phyloP scores from a whole-genome alignment of 495 filamentous ascomycete species.

The Penicillium salamii region DNA sequence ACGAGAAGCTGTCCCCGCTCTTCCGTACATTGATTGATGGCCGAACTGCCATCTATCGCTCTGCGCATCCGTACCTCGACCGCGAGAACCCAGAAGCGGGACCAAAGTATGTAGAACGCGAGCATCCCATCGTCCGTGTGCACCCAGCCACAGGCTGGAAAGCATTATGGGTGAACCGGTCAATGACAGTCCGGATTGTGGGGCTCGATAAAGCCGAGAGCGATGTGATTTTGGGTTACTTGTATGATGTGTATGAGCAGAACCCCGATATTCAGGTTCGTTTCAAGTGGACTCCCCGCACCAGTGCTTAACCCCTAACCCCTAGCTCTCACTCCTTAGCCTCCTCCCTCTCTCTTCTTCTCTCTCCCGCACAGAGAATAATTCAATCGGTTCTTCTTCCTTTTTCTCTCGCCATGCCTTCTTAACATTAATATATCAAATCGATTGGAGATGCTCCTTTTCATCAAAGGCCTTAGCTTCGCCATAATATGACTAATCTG shows the following conservation, averaged over 20 bases:
- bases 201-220: slow-evolving; percentile 64
- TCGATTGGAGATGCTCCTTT: not conserved
- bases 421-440: slow-evolving; percentile 26
- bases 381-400: no score
- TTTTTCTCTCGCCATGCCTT: no score
- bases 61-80: slow-evolving; percentile 66
- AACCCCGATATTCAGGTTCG: slow-evolving; percentile 68
- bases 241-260: slow-evolving; percentile 63
- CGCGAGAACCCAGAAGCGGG: slow-evolving; percentile 58
- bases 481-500: not conserved
- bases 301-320: slow-evolving; percentile 66
- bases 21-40: slow-evolving; percentile 73
- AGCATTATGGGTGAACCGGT: slow-evolving; percentile 65
- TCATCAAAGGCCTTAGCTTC: not conserved
- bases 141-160: slow-evolving; percentile 73
- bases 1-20: slow-evolving; percentile 66
- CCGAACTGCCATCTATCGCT: slow-evolving; percentile 61
- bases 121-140: slow-evolving; percentile 66
- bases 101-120: slow-evolving; percentile 60
- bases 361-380: no score
- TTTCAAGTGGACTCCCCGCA: slow-evolving; percentile 61
- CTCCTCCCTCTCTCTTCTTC: no score
- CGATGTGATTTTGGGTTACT: slow-evolving; percentile 64
- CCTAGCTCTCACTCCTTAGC: slow-evolving; percentile 46
- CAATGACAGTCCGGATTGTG: slow-evolving; percentile 62